Conservation (phyloP, 495 filamentous ascomycete genomes). For the Penicillium canescens region DNA sequence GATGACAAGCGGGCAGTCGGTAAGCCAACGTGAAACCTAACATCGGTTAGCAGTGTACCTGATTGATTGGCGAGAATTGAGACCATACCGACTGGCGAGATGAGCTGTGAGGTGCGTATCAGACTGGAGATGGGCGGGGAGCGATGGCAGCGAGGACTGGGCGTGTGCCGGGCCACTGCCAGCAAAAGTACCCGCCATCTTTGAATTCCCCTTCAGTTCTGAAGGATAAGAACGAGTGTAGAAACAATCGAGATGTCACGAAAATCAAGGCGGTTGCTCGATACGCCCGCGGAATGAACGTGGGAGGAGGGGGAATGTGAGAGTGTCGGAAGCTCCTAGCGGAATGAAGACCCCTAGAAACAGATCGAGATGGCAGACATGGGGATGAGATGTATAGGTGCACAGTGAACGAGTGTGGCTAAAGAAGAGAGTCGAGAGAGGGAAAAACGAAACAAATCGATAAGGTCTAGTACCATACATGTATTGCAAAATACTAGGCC, state of each 20-base stretch:
- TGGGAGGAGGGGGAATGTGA: conserved; percentile 32
- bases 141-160: conserved; percentile 83
- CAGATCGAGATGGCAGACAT: conserved; percentile 12
- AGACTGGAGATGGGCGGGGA: conserved; percentile 90
- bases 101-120: conserved; percentile 96
- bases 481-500: conserved; percentile 8
- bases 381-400: neutral
- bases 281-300: conserved; percentile 23
- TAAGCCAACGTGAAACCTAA: conserved; percentile 78
- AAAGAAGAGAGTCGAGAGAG: conserved; percentile 2
- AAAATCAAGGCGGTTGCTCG: conserved; percentile 7
- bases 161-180: conserved; percentile 62
- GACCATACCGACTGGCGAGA: conserved; percentile 75
- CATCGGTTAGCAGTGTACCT: conserved; percentile 14
- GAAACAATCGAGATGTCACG: conserved; percentile 5
- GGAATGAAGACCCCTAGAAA: conserved; percentile 28
- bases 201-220: conserved; percentile 23
- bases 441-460: conserved; percentile 13
- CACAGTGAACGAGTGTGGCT: conserved; percentile 5
- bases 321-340: neutral
- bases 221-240: conserved; percentile 17
- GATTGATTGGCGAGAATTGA: neutral
- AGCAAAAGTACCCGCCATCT: conserved; percentile 39
- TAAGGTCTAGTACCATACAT: conserved; percentile 4
- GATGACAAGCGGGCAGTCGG: conserved; percentile 87